phyloP scores from a whole-genome alignment of 1,284 basidiomycete genomes.

The Ceratobasidium theobromae region DNA sequence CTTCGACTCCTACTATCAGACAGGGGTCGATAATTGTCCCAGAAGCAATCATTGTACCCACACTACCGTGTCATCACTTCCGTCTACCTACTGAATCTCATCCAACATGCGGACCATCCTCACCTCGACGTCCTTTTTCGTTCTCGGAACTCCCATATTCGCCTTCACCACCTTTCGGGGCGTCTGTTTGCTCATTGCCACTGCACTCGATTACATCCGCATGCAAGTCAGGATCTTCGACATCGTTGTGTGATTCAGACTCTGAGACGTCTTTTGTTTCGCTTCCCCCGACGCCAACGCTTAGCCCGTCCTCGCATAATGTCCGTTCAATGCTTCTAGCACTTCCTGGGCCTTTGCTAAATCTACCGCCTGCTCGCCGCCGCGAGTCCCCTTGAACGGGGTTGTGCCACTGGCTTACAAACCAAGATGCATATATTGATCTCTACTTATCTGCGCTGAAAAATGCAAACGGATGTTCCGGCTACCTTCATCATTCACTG shows the following conservation, averaged over 20 bases:
- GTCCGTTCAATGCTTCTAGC: not conserved
- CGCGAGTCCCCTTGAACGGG: not conserved
- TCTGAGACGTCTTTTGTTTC: conserved; percentile 25
- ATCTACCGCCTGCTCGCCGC: not conserved
- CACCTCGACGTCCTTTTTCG: not conserved
- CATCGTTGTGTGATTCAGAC: conserved; percentile 2
- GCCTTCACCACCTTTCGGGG: not conserved
- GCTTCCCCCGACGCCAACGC: conserved; percentile 15
- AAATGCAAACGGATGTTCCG: too few species aligned
- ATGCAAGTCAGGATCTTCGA: not conserved
- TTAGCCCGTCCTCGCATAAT: not conserved
- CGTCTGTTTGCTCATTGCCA: conserved; percentile 3
- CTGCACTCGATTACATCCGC: not conserved
- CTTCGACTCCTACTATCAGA: conserved; percentile 10
- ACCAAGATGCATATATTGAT: too few species aligned
- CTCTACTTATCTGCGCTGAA: too few species aligned
- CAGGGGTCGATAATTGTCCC: not conserved
- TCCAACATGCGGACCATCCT: not conserved
- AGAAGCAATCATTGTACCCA: not conserved
- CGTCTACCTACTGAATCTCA: conserved; percentile 3
- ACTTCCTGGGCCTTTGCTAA: not conserved
- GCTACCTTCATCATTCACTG: too few species aligned
- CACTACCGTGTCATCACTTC: conserved; percentile 4
- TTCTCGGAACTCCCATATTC: conserved; percentile 17
- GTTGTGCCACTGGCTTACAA: not conserved